Base-by-base conservation (phyloP, 495 filamentous ascomycete species). In the Lichina pygmaea region DNA sequence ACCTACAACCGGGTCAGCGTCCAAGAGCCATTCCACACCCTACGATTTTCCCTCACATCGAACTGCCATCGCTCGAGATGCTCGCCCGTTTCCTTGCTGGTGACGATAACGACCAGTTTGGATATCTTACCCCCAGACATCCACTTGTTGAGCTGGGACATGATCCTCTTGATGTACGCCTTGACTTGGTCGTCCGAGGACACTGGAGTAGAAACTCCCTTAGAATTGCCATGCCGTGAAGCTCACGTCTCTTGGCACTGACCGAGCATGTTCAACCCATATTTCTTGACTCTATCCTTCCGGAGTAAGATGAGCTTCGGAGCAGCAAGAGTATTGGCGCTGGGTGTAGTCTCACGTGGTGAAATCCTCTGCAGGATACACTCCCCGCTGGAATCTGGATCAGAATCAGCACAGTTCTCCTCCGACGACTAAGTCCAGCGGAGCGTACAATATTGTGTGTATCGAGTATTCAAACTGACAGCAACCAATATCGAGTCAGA, bases 101-200 rank as follows among this genome's bases (percentile, higher is more conserved):
- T 93, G 53, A 97, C 82, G 15, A 95, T 86, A 32, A 97, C 75
- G 31, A 97, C 86, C 2, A 97, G 74, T 61, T 93, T 95, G 11
- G 78, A 85, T 52, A 97, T 91, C 62, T 95, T 95, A 54, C 85
- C 82, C 52, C 78, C 79, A 40, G 80, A 65, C 80, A 93, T 95
- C 89, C 89, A 97, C 54, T 77, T 79, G 61, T 86, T 84, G 41
- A 94, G 71, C 61, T 93, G 85, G 6, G 77, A 78, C 82, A 92
- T 94, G 61, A 94, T 93, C 64, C 89, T 92, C 64, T 91, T 93
- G 67, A 93, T 91, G 60, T 97, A 97, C 44, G 86, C 84, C 64
- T 92, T 91, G 52, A 97, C 89, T 58, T 95, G 85, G 64, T 95
- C 89, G 61, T 97, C 89, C 47, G 81, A 74, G 13, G 89, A 83